A percentile compares a stretch with the other conserved stretches of the same genome.
Conservation (phyloP, 1,139 yeast species). For the Ogataea hybrid region DNA sequence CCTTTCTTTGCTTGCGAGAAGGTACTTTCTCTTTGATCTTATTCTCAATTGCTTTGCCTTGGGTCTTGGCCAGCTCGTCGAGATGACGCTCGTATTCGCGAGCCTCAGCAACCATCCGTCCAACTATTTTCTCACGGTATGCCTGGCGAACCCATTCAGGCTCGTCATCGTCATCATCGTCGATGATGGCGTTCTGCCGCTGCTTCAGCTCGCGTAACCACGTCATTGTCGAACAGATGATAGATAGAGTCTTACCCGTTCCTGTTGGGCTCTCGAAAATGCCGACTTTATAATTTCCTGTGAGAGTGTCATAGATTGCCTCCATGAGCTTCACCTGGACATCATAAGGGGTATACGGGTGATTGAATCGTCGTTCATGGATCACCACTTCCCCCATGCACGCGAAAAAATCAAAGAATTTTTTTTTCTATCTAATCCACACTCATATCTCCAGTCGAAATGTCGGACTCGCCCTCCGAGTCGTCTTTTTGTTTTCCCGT, state of each 20-base stretch:
- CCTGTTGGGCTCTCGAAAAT: conserved; percentile 95
- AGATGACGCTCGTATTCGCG: conserved; percentile 43
- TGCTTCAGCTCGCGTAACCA: conserved; percentile 72
- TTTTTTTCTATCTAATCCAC: conserved; percentile 3
- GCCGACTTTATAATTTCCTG: conserved; percentile 62
- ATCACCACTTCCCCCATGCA: conserved; percentile 18
- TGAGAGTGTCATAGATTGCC: conserved; percentile 63
- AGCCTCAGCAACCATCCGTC: conserved; percentile 34
- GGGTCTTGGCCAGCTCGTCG: conserved; percentile 28
- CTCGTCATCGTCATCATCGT: conserved; percentile 42
- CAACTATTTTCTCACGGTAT: conserved; percentile 36
- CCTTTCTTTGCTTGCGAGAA: conserved; percentile 12
- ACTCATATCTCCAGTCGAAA: conserved; percentile 1
- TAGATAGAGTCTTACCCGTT: conserved; percentile 85
- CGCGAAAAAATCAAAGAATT: conserved; percentile 1
- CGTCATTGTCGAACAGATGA: conserved; percentile 82
- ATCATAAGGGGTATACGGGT: conserved; percentile 79
- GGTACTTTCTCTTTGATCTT: conserved; percentile 16
- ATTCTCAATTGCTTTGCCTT: conserved; percentile 15
- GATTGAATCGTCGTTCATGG: conserved; percentile 43
- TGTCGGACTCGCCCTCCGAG: not conserved
- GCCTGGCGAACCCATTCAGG: conserved; percentile 54
- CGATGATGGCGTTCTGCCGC: conserved; percentile 23
- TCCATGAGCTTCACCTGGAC: conserved; percentile 80
- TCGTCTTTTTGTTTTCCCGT: not conserved